Percentiles rank a stretch among this genome's conserved stretches.
These are phyloP conservation scores for Leishmania turanica DNA, from an alignment of 208 protist species.

Conservation along the genomic window DNA sequence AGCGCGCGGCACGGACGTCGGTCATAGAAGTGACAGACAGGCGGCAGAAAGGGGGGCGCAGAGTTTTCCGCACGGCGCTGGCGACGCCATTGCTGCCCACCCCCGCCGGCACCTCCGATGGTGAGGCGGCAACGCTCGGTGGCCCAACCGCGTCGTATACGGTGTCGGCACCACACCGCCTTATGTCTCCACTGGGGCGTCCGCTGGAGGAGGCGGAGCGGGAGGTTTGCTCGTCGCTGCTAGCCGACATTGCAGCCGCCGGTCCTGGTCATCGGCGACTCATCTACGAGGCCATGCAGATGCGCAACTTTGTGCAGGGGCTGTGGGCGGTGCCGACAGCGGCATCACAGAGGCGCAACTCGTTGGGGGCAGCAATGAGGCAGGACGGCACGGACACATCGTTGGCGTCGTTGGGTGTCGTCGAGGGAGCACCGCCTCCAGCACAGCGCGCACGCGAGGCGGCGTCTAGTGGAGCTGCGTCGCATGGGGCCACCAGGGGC, in stretches of 20 bases:
- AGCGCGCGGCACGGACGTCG: background rate
- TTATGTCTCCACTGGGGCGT: background rate
- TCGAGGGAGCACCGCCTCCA: constrained; percentile 5
- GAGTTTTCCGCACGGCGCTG: background rate
- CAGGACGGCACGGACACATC: background rate
- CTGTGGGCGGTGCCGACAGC: constrained; percentile 8
- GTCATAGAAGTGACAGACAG: background rate
- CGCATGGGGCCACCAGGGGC: background rate
- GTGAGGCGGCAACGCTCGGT: background rate
- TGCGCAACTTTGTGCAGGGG: constrained; percentile 25
- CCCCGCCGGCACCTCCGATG: background rate
- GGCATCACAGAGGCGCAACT: background rate
- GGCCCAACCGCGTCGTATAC: background rate
- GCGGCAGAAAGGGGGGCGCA: background rate
- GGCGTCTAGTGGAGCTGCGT: background rate
- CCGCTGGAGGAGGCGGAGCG: background rate
- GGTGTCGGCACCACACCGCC: background rate
- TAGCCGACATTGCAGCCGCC: constrained; percentile 27
- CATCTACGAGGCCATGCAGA: constrained; percentile 28
- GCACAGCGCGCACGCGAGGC: background rate
- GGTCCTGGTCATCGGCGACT: constrained; percentile 18
- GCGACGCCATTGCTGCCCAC: background rate
- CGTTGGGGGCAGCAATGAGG: too few relatives aligned
- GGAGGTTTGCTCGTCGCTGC: constrained; percentile 22
- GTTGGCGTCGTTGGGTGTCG: background rate